Evolutionary conservation across 495 filamentous ascomycete species (phyloP).

Genomic region (Talaromyces wortmannii): DNA sequence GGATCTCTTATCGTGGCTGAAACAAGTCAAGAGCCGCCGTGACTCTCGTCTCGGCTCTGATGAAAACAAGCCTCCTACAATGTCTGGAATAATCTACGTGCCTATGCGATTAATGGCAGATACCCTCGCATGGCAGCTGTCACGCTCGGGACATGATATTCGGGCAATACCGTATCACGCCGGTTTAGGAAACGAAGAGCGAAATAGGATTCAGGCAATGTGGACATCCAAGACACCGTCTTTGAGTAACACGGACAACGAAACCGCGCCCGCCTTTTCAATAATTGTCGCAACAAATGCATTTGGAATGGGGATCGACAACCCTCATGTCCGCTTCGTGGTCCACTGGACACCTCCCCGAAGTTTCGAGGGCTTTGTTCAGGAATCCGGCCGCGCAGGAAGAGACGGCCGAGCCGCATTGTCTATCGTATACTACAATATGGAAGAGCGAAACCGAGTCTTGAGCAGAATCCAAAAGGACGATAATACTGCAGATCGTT

Average conservation of each 20-base stretch:
- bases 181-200: conserved; percentile 33
- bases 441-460: conserved; percentile 73
- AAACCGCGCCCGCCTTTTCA: conserved; percentile 53
- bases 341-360: conserved; percentile 90
- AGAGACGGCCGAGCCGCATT: conserved; percentile 79
- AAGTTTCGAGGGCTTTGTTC: conserved; percentile 91
- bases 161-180: conserved; percentile 45
- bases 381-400: conserved; percentile 89
- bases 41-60: conserved; percentile 24
- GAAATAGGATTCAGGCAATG: conserved; percentile 42
- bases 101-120: conserved; percentile 73
- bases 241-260: conserved; percentile 3
- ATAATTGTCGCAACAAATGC: conserved; percentile 93
- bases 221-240: conserved; percentile 66
- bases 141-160: conserved; percentile 21
- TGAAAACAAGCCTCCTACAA: conserved; percentile 50
- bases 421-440: conserved; percentile 84
- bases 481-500: conserved; percentile 19
- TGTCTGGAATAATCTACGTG: conserved; percentile 88
- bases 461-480: conserved; percentile 40
- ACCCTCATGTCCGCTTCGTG: conserved; percentile 87
- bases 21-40: conserved; percentile 59
- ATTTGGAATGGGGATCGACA: conserved; percentile 98
- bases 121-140: conserved; percentile 39
- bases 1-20: conserved; percentile 67